Evolutionary conservation across 257 asterid genomes (phyloP).

Genomic region (Solanum chiquidenum): DNA sequence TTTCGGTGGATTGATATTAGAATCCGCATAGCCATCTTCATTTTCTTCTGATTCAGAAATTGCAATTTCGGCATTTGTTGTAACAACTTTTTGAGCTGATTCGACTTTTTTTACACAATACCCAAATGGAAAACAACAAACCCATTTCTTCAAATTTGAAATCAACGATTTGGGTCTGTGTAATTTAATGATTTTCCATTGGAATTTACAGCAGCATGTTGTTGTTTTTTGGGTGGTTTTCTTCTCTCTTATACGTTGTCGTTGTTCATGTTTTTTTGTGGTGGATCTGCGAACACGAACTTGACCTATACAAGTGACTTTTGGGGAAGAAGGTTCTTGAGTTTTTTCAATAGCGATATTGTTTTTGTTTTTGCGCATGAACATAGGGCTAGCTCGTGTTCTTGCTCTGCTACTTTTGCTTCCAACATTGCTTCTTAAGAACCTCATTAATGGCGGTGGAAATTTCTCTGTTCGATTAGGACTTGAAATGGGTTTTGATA

Average conservation of each 20-base stretch:
- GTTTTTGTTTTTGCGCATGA: conserved; percentile 30
- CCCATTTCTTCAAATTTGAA: conserved; percentile 24
- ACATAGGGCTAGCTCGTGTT: conserved; percentile 63
- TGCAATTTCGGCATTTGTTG: background rate
- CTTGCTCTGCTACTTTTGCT: conserved; percentile 78
- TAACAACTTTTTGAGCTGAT: conserved; percentile 1
- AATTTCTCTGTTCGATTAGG: conserved; percentile 66
- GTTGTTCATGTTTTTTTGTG: background rate
- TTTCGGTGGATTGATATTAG: conserved; percentile 36
- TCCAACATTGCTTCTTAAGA: conserved; percentile 50
- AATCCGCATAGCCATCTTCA: background rate
- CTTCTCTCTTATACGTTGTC: background rate
- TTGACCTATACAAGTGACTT: conserved; percentile 88
- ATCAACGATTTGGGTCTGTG: background rate
- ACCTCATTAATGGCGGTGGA: conserved; percentile 79
- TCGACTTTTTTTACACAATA: conserved; percentile 20
- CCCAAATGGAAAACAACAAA: conserved; percentile 26
- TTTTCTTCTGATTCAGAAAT: conserved; percentile 6
- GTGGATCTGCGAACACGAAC: conserved; percentile 54
- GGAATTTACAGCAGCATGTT: conserved; percentile 3
- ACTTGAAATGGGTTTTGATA: conserved; percentile 59
- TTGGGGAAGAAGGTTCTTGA: conserved; percentile 77
- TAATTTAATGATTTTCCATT: background rate
- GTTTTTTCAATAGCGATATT: conserved; percentile 16
- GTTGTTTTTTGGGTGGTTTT: background rate